phyloP scores from a whole-genome alignment of 306 rosid genomes.

The Abrus pulchellus region DNA sequence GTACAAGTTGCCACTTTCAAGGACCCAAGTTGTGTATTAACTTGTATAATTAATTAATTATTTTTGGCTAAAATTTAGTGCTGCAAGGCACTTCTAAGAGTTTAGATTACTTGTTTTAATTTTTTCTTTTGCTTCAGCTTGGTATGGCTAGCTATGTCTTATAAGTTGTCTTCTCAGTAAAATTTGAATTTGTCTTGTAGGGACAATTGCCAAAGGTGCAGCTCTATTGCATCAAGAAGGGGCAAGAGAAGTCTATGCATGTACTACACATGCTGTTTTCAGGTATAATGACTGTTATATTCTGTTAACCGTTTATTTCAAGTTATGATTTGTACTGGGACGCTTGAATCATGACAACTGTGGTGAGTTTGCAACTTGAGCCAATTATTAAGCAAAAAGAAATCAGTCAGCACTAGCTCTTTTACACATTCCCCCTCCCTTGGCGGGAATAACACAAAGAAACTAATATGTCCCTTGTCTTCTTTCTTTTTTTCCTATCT shows the following conservation, averaged over 20 bases:
- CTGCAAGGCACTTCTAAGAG: background rate
- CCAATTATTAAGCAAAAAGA: background rate
- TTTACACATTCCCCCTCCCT: background rate
- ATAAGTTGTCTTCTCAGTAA: conserved; percentile 12
- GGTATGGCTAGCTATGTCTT: conserved; percentile 30
- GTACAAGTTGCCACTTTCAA: no score
- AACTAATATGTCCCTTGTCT: no score
- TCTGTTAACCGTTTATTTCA: conserved; percentile 20
- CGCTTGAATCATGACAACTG: conserved; percentile 15
- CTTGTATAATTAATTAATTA: background rate
- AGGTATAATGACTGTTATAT: conserved; percentile 62
- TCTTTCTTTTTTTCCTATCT: no score
- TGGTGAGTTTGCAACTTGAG: conserved; percentile 5
- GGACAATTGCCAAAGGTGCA: conserved; percentile 92
- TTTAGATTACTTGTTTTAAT: conserved; percentile 20
- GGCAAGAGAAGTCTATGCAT: conserved; percentile 97
- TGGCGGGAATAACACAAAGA: no score
- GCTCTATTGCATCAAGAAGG: conserved; percentile 96
- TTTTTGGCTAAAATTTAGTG: conserved; percentile 18
- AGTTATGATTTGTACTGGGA: conserved; percentile 9
- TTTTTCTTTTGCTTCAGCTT: conserved; percentile 35
- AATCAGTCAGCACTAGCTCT: conserved; percentile 4
- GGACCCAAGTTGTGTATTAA: no score
- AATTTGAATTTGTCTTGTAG: conserved; percentile 52
- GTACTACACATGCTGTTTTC: conserved; percentile 94